Evolutionary conservation across 164 flowering plant species (phyloP).

Genomic region (Stephania cephalantha): DNA sequence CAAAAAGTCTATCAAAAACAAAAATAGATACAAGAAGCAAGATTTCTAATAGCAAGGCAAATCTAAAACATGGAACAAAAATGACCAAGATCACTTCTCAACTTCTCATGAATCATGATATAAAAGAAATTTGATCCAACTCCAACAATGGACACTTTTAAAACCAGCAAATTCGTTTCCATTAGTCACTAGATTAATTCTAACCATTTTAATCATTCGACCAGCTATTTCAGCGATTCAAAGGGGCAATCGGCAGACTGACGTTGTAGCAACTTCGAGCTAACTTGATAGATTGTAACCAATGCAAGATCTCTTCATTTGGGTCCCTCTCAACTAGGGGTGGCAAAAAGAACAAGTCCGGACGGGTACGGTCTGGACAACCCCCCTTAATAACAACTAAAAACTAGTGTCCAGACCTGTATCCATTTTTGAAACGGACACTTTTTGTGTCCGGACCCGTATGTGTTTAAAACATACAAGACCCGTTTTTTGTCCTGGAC

Average conservation of each 20-base stretch:
- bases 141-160: background rate
- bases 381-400: too few species aligned
- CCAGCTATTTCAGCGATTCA: background rate
- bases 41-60: background rate
- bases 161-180: background rate
- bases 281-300: constrained; percentile 65
- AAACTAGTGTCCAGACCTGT: too few species aligned
- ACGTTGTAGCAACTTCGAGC: constrained; percentile 28
- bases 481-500: too few species aligned
- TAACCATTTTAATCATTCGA: background rate
- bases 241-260: background rate
- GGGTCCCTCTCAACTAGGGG: constrained; percentile 43
- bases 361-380: too few species aligned
- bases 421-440: too few species aligned
- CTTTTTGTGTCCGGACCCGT: too few species aligned
- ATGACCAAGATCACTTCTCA: background rate
- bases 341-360: too few species aligned
- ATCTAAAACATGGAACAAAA: background rate
- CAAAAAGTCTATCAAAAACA: too few species aligned
- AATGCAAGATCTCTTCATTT: constrained; percentile 67
- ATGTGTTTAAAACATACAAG: too few species aligned
- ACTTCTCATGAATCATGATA: background rate
- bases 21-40: too few species aligned
- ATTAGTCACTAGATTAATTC: background rate
- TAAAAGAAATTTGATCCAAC: background rate